Percentiles rank a stretch among this genome's conserved stretches.
phyloP scores from a whole-genome alignment of 129 eudicot genomes.

The Centaurea solstitialis region DNA sequence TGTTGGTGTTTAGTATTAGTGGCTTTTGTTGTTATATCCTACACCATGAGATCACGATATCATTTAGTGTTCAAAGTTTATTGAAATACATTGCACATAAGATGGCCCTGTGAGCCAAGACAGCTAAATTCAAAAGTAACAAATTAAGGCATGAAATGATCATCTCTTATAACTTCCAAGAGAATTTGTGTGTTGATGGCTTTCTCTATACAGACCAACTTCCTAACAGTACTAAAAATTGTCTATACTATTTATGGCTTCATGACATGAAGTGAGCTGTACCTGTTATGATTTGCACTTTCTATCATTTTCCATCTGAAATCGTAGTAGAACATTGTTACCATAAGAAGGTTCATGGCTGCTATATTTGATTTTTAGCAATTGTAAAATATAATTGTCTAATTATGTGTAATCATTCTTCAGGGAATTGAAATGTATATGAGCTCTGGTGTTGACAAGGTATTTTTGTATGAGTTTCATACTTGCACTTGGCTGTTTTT shows the following conservation, averaged over 20 bases:
- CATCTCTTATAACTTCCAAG: background rate
- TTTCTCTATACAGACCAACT: background rate
- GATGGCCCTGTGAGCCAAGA: background rate
- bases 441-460: conserved; percentile 83
- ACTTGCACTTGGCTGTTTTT: conserved; percentile 8
- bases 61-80: background rate
- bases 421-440: conserved; percentile 92
- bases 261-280: background rate
- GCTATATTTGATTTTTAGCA: conserved; percentile 8
- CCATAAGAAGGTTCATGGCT: background rate
- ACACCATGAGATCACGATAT: background rate
- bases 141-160: background rate
- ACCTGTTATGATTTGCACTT: background rate
- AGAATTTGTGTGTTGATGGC: background rate
- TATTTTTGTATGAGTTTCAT: conserved; percentile 23
- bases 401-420: conserved; percentile 18
- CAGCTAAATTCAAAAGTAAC: background rate
- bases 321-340: background rate
- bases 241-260: background rate
- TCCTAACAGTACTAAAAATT: background rate
- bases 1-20: background rate
- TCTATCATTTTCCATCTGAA: background rate
- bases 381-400: conserved; percentile 15
- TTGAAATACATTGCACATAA: background rate
- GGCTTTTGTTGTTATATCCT: background rate